Percentiles rank a stretch among this genome's conserved stretches.
Conservation (phyloP, 306 rosid species). For the Morella rubra region DNA sequence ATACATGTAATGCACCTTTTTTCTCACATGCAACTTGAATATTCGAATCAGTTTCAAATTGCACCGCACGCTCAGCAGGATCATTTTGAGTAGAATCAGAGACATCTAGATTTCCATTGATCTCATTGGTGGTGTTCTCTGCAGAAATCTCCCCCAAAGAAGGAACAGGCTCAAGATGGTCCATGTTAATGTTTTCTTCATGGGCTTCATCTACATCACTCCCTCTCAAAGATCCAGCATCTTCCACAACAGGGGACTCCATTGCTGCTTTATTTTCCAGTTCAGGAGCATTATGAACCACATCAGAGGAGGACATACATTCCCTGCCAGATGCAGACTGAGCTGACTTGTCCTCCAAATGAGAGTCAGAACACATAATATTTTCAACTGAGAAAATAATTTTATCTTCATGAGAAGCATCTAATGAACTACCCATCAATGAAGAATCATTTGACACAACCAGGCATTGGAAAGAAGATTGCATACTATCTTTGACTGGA, state of each 20-base stretch:
- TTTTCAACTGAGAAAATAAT: slow-evolving; percentile 30
- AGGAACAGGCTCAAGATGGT: slow-evolving; percentile 37
- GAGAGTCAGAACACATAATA: slow-evolving; percentile 27
- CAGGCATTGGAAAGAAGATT: slow-evolving; percentile 30
- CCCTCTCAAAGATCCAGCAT: slow-evolving; percentile 29
- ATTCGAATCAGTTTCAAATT: slow-evolving; percentile 33
- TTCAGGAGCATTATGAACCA: slow-evolving; percentile 25
- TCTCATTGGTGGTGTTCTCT: slow-evolving; percentile 29
- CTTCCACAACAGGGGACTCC: slow-evolving; percentile 32
- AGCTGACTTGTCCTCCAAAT: slow-evolving; percentile 32
- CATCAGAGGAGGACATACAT: slow-evolving; percentile 13
- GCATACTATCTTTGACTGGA: slow-evolving; percentile 24
- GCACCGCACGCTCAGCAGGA: slow-evolving; percentile 36
- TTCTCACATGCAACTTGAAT: slow-evolving; percentile 26
- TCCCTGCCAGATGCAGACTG: slow-evolving; percentile 36
- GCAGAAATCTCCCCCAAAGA: slow-evolving; percentile 28
- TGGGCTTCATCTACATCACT: slow-evolving; percentile 31
- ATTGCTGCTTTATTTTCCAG: slow-evolving; percentile 23
- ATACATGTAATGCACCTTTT: slow-evolving; percentile 29
- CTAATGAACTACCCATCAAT: slow-evolving; percentile 28
- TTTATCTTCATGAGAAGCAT: slow-evolving; percentile 30
- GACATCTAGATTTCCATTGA: slow-evolving; percentile 26
- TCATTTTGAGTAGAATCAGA: slow-evolving; percentile 36
- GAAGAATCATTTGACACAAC: slow-evolving; percentile 21
- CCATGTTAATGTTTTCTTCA: slow-evolving; percentile 25